Evolutionary conservation across 805 yeast genomes (phyloP), one percentile per base, ranked within the genome.

Genomic region (Metschnikowia kunwiensis): DNA sequence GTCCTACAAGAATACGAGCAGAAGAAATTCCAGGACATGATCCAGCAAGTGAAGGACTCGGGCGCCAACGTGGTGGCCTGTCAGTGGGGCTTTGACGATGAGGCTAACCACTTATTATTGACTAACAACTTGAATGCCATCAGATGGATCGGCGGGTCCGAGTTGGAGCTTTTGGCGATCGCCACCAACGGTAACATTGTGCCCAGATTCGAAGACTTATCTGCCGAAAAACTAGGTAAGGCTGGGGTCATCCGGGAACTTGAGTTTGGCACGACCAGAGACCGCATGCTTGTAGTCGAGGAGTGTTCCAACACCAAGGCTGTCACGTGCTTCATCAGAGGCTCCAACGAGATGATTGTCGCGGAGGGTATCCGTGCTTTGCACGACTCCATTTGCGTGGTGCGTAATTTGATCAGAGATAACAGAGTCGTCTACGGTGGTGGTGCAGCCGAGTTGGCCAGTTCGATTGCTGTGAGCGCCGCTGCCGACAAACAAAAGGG

Each of bases 41-140:
- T 93, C 42, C 72, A 81, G 42, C 67, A 72, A 45, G 94, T 93
- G 37, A 89, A 93, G 65, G 77, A 74, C 17, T 74, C 95, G 0
- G 97, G 97, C 27, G 97, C 98, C 19, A 91, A 89, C 61, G 77
- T 91, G 38, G 98, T 91, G 34, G 91, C 94, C 25, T 93, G 98
- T 68, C 98, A 91, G 69, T 91, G 98, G 98, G 98, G 98, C 12
- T 93, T 91, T 54, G 98, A 91, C 62, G 98, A 91, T 61, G 98
- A 91, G 70, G 97, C 97, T 27, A 91, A 91, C 65, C 96, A 93
- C 63, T 67, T 93, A 58, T 72, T 93, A 42, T 70, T 89, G 50
- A 84, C 91, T 53, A 87, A 91, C 63, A 77, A 86, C 27, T 74
- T 93, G 46, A 95, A 96, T 24, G 97, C 97, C 16, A 93, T 93